A percentile compares a stretch with the other conserved stretches of the same genome.
Conservation (phyloP, 169 alveolate genomes). For the Prorocentrum cordatum region DNA sequence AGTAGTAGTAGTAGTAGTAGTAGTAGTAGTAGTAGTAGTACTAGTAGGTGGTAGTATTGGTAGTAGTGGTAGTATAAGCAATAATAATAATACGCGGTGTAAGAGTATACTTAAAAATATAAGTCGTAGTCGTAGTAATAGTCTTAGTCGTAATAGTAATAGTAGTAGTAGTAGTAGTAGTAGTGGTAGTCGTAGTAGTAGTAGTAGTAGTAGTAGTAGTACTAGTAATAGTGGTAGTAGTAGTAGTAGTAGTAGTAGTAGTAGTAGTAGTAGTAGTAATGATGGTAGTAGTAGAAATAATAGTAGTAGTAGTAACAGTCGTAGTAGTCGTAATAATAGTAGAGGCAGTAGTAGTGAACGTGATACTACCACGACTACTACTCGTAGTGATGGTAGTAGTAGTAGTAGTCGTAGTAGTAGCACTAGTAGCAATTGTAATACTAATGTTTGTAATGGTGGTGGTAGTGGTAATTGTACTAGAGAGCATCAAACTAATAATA, state of each 20-base stretch:
- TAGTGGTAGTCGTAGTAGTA: not conserved
- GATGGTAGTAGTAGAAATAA: not conserved
- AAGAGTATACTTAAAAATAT: not conserved
- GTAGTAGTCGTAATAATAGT: not conserved
- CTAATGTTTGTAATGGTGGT: not conserved
- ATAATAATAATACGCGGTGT: not conserved
- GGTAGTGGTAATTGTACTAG: not conserved
- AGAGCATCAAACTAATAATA: not conserved
- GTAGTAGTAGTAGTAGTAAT: not conserved
- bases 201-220: not conserved
- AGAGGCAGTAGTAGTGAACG: not conserved
- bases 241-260: not conserved
- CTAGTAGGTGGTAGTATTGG: not conserved
- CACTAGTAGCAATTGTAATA: not conserved
- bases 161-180: not conserved
- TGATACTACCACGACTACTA: too few species aligned
- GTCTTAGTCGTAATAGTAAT: not conserved
- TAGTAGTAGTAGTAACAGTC: not conserved
- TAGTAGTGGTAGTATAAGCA: not conserved
- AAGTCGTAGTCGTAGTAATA: not conserved
- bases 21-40: not conserved
- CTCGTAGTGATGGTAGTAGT: not conserved
- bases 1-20: not conserved
- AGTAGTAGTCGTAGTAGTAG: not conserved
- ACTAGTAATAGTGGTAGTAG: not conserved